phyloP scores from a whole-genome alignment of 768 basidiomycete genomes.

The Russula lepida region DNA sequence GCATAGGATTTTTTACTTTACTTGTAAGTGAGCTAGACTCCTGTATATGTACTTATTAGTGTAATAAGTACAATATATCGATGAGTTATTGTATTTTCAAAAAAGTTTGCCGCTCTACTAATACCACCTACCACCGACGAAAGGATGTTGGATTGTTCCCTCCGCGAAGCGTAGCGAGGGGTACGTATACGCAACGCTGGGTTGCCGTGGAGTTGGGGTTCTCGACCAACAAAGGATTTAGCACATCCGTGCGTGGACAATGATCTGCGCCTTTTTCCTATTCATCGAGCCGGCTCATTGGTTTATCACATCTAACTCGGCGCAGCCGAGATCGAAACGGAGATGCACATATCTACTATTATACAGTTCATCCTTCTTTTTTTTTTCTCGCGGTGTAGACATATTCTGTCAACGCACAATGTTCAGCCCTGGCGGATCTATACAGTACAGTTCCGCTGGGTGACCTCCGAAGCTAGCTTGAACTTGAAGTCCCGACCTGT shows the following conservation, averaged over 20 bases:
- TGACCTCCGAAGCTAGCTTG: too few relatives aligned
- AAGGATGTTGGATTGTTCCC: neutral
- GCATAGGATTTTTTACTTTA: too few relatives aligned
- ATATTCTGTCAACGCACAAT: neutral
- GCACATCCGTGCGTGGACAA: neutral
- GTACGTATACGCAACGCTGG: neutral
- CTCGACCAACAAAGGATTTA: neutral
- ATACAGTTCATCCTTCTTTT: too few relatives aligned
- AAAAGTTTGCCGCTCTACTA: neutral
- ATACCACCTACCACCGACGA: neutral
- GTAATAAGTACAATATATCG: neutral
- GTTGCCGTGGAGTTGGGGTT: conserved; percentile 10
- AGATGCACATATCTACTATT: neutral
- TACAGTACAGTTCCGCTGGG: too few relatives aligned
- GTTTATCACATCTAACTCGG: neutral
- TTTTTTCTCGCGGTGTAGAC: neutral
- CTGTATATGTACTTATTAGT: neutral
- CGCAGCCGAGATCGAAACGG: neutral
- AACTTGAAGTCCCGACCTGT: too few relatives aligned
- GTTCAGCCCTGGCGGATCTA: too few relatives aligned
- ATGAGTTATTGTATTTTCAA: neutral
- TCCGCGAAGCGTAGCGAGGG: neutral
- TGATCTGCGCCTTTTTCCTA: neutral
- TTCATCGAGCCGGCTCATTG: neutral
- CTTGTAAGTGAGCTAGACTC: neutral